Evolutionary conservation across 1,139 yeast species (phyloP).

Genomic region (Diutina catenulata): DNA sequence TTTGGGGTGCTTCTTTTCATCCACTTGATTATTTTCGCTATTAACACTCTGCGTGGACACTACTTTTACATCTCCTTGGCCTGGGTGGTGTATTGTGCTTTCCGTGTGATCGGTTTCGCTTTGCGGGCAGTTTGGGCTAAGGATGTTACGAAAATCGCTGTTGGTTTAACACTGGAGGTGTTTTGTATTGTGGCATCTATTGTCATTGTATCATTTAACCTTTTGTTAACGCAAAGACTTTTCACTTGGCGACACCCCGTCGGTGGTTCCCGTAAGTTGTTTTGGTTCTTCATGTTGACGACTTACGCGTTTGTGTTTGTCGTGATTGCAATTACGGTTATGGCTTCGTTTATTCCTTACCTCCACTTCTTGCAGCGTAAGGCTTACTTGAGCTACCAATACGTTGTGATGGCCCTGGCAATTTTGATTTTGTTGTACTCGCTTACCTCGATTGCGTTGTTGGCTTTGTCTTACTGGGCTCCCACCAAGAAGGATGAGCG

Average conservation of each 20-base stretch:
- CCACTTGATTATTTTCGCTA: conserved; percentile 38
- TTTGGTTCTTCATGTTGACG: conserved; percentile 42
- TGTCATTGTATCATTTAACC: conserved; percentile 43
- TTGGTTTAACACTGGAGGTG: conserved; percentile 52
- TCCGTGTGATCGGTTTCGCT: conserved; percentile 50
- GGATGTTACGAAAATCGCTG: conserved; percentile 29
- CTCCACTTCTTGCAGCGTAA: conserved; percentile 30
- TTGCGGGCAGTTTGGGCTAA: conserved; percentile 49
- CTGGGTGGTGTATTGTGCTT: conserved; percentile 39
- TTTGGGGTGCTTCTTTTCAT: conserved; percentile 37
- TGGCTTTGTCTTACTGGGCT: conserved; percentile 24
- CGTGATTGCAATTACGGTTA: conserved; percentile 40
- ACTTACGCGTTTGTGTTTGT: conserved; percentile 46
- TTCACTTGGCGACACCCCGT: conserved; percentile 81
- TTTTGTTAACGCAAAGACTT: conserved; percentile 63
- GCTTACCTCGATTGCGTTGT: not conserved
- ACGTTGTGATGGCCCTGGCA: conserved; percentile 6
- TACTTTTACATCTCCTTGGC: conserved; percentile 47
- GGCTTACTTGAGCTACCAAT: not conserved
- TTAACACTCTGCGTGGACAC: conserved; percentile 50
- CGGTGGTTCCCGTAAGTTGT: conserved; percentile 45
- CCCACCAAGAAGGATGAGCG: conserved; percentile 45
- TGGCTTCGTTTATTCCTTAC: conserved; percentile 58
- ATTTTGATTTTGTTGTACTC: not conserved
- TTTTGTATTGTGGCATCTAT: conserved; percentile 48